Conservation (phyloP, 192 early-diverging fungal genomes). For the Phlyctochytrium planicorne region DNA sequence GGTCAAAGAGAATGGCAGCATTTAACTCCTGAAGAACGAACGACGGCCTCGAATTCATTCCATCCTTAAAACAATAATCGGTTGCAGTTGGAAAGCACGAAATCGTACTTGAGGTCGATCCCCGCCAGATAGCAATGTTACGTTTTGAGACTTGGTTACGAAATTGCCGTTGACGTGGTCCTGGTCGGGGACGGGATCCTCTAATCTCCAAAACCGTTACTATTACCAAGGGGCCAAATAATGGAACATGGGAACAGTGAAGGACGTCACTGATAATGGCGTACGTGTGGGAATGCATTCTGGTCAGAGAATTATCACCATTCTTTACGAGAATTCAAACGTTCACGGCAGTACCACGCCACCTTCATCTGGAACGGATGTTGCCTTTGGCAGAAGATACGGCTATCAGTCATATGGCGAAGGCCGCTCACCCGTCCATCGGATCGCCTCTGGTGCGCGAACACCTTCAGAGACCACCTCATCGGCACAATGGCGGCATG, state of each 20-base stretch:
- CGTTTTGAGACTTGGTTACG: no score
- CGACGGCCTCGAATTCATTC: no score
- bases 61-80: no score
- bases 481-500: constrained; percentile 15
- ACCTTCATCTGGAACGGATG: constrained; percentile 18
- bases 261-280: constrained; percentile 69
- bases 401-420: background rate
- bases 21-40: constrained; percentile 64
- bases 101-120: no score
- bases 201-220: constrained; percentile 77
- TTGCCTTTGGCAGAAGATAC: constrained; percentile 13
- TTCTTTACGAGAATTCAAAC: constrained; percentile 73
- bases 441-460: constrained; percentile 54
- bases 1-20: constrained; percentile 65
- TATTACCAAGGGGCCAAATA: constrained; percentile 84
- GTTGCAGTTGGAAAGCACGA: no score
- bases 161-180: no score
- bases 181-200: constrained; percentile 47
- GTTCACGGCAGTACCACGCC: constrained; percentile 45
- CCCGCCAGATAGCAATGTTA: no score
- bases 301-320: constrained; percentile 74
- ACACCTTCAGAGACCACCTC: constrained; percentile 28
- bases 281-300: constrained; percentile 94
- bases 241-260: constrained; percentile 97
- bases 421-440: constrained; percentile 51